Conservation (phyloP, 2,329 filamentous ascomycete species). For the Microcyclospora tardicrescens region DNA sequence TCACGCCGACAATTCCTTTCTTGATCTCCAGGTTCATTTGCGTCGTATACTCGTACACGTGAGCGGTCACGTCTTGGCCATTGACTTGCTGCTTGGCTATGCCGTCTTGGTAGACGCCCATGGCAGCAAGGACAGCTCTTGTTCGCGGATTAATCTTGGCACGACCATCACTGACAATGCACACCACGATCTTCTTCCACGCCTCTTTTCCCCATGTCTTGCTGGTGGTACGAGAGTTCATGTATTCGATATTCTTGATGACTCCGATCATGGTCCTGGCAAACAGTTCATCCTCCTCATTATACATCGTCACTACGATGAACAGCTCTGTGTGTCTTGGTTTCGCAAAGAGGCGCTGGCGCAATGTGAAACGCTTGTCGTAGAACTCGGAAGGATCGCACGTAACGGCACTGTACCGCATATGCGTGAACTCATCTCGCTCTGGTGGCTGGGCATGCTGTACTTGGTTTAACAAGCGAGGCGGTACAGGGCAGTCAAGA, state of each 20-base stretch:
- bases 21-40: constrained; percentile 81
- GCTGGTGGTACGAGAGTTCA: constrained; percentile 84
- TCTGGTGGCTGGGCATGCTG: constrained; percentile 67
- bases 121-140: constrained; percentile 72
- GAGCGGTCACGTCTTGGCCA: constrained; percentile 86
- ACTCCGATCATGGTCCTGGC: constrained; percentile 92
- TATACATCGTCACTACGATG: constrained; percentile 98
- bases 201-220: constrained; percentile 98
- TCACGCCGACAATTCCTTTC: constrained; percentile 73
- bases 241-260: constrained; percentile 97
- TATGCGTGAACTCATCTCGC: constrained; percentile 79
- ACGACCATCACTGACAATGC: constrained; percentile 91
- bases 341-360: constrained; percentile 85
- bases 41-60: constrained; percentile 89
- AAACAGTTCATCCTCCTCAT: constrained; percentile 93
- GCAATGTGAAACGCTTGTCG: constrained; percentile 77
- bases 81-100: constrained; percentile 98
- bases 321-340: constrained; percentile 87
- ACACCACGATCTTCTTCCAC: constrained; percentile 99
- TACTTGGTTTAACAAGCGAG: constrained; percentile 72
- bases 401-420: constrained; percentile 88
- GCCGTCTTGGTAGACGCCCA: constrained; percentile 96
- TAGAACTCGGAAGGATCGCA: constrained; percentile 86
- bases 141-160: constrained; percentile 92
- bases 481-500: constrained; percentile 89